Evolutionary conservation across 106 monocot species (phyloP).

Genomic region (Dioscorea alata): DNA sequence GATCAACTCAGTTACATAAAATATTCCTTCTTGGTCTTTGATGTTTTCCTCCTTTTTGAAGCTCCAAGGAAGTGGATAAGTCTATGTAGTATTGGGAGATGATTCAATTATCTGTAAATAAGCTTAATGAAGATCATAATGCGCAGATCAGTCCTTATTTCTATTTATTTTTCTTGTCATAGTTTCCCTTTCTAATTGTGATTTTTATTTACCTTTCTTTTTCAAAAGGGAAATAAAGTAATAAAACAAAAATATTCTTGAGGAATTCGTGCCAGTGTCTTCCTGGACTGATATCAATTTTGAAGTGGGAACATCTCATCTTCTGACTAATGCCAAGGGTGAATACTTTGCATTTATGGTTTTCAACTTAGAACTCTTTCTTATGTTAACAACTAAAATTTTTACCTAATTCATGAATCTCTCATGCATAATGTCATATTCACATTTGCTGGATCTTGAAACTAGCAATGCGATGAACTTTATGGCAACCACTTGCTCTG

Average conservation of each 20-base stretch:
- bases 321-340: constrained; percentile 31
- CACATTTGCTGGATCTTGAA: constrained; percentile 34
- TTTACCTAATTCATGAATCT: neutral
- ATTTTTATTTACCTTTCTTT: constrained; percentile 1
- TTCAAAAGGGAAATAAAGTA: constrained; percentile 30
- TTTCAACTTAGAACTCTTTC: neutral
- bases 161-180: neutral
- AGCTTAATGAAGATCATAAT: constrained; percentile 25
- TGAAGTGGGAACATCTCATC: constrained; percentile 17
- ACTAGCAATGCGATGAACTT: constrained; percentile 19
- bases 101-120: constrained; percentile 23
- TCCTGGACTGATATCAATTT: constrained; percentile 24
- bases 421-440: constrained; percentile 26
- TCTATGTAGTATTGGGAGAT: constrained; percentile 41
- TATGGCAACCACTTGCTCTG: constrained; percentile 11
- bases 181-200: neutral
- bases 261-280: constrained; percentile 18
- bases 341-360: neutral
- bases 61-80: constrained; percentile 37
- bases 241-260: constrained; percentile 20
- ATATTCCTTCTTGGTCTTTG: neutral
- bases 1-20: neutral
- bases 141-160: constrained; percentile 22
- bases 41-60: constrained; percentile 16
- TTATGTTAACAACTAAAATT: neutral